Percentiles rank a stretch among this genome's conserved stretches.
These are phyloP conservation scores for Aspergillus udagawae DNA, from an alignment of 2,329 filamentous ascomycete species.

Conservation along the genomic window DNA sequence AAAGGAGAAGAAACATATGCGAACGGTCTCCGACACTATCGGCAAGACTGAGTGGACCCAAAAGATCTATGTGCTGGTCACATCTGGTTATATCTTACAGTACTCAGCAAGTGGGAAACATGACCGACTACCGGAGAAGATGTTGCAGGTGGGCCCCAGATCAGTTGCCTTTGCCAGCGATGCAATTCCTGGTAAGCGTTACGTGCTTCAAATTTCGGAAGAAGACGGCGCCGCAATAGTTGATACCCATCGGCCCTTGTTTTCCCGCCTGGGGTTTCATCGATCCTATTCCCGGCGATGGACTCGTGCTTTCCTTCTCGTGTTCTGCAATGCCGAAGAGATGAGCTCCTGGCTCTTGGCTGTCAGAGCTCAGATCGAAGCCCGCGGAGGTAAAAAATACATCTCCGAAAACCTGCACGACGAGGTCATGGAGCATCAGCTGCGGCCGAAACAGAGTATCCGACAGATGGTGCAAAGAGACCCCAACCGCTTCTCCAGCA, in stretches of 20 bases:
- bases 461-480: slow-evolving; percentile 34
- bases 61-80: slow-evolving; percentile 45
- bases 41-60: slow-evolving; percentile 39
- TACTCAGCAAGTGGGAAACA: slow-evolving; percentile 43
- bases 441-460: slow-evolving; percentile 26
- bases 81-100: slow-evolving; percentile 44
- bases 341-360: slow-evolving; percentile 45
- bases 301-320: slow-evolving; percentile 40
- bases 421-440: slow-evolving; percentile 22
- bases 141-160: slow-evolving; percentile 42
- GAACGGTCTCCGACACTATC: slow-evolving; percentile 35
- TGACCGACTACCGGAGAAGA: slow-evolving; percentile 46
- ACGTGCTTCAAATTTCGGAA: slow-evolving; percentile 45
- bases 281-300: slow-evolving; percentile 30
- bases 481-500: slow-evolving; percentile 29
- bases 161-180: slow-evolving; percentile 49
- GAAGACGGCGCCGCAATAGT: slow-evolving; percentile 23
- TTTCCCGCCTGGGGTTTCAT: slow-evolving; percentile 40
- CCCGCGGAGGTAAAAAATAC: slow-evolving; percentile 43
- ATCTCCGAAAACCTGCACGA: slow-evolving; percentile 34
- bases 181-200: slow-evolving; percentile 47
- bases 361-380: slow-evolving; percentile 44
- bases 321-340: slow-evolving; percentile 42
- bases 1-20: slow-evolving; percentile 32
- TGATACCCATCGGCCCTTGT: slow-evolving; percentile 32